Percentiles rank a stretch among this genome's conserved stretches.
Conservation (phyloP, 352 stramenopile genomes). For the Peronospora farinosa region DNA sequence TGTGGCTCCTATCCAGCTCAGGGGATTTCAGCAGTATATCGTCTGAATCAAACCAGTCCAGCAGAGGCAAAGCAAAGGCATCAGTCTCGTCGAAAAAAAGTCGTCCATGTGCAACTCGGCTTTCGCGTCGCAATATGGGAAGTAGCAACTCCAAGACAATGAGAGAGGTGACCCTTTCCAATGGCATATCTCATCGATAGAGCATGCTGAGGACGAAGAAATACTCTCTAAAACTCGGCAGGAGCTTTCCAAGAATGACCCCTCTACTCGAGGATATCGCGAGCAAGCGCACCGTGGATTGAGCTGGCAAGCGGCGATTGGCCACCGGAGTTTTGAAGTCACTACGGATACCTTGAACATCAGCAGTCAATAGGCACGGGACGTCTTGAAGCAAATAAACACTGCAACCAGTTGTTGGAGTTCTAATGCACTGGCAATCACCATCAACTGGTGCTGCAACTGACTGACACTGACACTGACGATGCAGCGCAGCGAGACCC, state of each 20-base stretch:
- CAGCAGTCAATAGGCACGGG: conserved; percentile 14
- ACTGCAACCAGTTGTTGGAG: conserved; percentile 98
- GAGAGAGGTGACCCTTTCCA: no score
- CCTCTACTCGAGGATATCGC: no score
- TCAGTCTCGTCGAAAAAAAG: conserved; percentile 42
- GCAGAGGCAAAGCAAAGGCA: conserved; percentile 24
- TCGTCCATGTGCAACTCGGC: conserved; percentile 39
- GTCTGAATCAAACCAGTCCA: conserved; percentile 38
- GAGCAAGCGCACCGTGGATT: not conserved
- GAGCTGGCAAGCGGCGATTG: not conserved
- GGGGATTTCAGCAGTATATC: conserved; percentile 19
- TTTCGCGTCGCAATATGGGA: not conserved
- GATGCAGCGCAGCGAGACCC: no score
- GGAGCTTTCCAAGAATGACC: no score
- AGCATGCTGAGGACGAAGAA: no score
- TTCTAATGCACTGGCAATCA: conserved; percentile 27
- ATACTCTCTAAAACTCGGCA: no score
- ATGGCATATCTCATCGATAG: no score
- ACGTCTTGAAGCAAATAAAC: conserved; percentile 93
- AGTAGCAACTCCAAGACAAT: no score
- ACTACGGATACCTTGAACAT: conserved; percentile 8
- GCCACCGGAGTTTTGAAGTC: not conserved
- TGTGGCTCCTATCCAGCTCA: conserved; percentile 16
- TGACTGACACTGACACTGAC: no score
- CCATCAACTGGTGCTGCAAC: no score